These are phyloP conservation scores for Macrophomina phaseolina DNA, from an alignment of 2,329 filamentous ascomycete genomes.

Conservation along the genomic window DNA sequence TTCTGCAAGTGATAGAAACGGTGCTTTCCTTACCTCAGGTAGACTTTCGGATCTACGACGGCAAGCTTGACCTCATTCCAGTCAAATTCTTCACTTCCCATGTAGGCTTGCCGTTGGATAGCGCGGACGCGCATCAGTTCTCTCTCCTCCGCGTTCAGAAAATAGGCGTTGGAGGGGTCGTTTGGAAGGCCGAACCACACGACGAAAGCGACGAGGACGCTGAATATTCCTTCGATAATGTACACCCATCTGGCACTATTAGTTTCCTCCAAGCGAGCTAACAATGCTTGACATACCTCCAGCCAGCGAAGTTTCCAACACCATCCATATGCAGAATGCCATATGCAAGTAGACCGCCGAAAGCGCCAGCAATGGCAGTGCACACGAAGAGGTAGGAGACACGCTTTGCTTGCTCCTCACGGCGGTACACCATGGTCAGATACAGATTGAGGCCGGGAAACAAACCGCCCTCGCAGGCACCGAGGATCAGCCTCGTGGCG, in stretches of 20 bases:
- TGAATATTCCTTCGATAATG: constrained; percentile 34
- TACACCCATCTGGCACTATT: constrained; percentile 28
- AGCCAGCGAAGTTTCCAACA: constrained; percentile 51
- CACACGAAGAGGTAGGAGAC: constrained; percentile 50
- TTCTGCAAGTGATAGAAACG: too few species aligned
- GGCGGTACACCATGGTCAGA: constrained; percentile 49
- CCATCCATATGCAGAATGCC: constrained; percentile 52
- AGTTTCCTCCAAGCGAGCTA: not conserved
- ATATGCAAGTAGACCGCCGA: constrained; percentile 49
- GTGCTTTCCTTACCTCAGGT: constrained; percentile 38
- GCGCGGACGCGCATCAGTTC: constrained; percentile 58
- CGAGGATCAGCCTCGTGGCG: constrained; percentile 45
- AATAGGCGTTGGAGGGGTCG: constrained; percentile 55
- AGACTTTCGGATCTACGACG: constrained; percentile 58
- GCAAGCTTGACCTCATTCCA: constrained; percentile 58
- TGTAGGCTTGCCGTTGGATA: constrained; percentile 53
- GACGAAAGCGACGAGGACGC: constrained; percentile 32
- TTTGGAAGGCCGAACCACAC: constrained; percentile 57
- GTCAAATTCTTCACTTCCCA: constrained; percentile 57
- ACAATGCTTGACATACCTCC: constrained; percentile 32
- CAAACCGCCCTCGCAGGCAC: constrained; percentile 35
- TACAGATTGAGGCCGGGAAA: constrained; percentile 50
- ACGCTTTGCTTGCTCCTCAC: constrained; percentile 49
- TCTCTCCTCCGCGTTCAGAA: constrained; percentile 56
- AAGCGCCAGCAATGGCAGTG: constrained; percentile 38